These are phyloP conservation scores for Xylaria curta DNA, from an alignment of 495 filamentous ascomycete genomes.

Conservation along the genomic window DNA sequence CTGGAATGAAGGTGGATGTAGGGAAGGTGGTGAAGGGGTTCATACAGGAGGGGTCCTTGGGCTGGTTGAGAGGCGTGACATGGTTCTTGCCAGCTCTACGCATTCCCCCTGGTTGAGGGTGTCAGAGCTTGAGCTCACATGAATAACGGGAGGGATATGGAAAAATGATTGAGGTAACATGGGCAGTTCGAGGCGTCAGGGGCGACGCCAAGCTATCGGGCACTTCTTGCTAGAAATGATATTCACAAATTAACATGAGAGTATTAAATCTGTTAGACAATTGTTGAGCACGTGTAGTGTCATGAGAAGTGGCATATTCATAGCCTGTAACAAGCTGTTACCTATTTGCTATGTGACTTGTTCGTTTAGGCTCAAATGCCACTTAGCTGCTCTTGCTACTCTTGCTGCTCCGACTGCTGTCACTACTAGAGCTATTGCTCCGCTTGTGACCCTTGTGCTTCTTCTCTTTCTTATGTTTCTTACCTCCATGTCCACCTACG, in stretches of 20 bases:
- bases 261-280: neutral
- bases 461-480: conserved; percentile 43
- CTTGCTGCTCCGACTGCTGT: conserved; percentile 32
- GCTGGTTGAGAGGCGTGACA: neutral
- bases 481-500: conserved; percentile 31
- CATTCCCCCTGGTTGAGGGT: neutral
- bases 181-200: neutral
- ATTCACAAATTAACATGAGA: no score
- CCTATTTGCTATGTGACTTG: neutral
- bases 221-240: neutral
- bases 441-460: conserved; percentile 35
- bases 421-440: conserved; percentile 35
- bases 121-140: neutral
- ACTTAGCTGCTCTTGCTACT: conserved; percentile 33
- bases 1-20: neutral
- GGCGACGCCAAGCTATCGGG: neutral
- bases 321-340: neutral
- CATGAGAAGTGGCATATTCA: neutral
- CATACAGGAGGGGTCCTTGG: neutral
- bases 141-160: neutral
- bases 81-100: conserved; percentile 10
- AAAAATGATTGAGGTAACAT: neutral
- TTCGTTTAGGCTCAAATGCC: neutral
- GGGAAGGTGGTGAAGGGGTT: neutral
- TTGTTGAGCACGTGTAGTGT: neutral